These are phyloP conservation scores for Ustilago curta DNA, from an alignment of 1,284 basidiomycete species.

Conservation along the genomic window DNA sequence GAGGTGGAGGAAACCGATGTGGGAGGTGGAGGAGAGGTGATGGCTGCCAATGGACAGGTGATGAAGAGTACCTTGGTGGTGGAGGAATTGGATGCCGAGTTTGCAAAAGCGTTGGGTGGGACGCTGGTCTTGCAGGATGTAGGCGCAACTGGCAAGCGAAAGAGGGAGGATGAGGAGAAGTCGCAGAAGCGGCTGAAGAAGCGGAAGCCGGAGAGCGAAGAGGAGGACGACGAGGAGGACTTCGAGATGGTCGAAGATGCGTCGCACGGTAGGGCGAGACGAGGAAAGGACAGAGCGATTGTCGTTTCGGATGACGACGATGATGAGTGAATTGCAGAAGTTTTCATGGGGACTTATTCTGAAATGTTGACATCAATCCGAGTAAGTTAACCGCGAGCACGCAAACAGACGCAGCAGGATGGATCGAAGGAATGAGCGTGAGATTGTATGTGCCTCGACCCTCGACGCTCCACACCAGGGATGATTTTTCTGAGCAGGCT, in stretches of 20 bases:
- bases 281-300: not conserved
- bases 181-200: conserved; percentile 7
- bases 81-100: conserved; percentile 68
- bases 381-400: too few species aligned
- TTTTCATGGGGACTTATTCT: not conserved
- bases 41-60: conserved; percentile 20
- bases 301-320: conserved; percentile 17
- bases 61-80: conserved; percentile 69
- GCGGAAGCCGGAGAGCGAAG: conserved; percentile 16
- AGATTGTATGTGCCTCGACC: too few species aligned
- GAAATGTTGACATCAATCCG: not conserved
- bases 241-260: conserved; percentile 11
- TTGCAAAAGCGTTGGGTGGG: conserved; percentile 75
- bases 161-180: conserved; percentile 5
- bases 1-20: not conserved
- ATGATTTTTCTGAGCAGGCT: too few species aligned
- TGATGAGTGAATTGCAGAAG: conserved; percentile 3
- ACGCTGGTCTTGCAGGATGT: conserved; percentile 49
- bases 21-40: conserved; percentile 1
- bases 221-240: conserved; percentile 68
- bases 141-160: conserved; percentile 5
- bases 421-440: not conserved
- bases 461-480: too few species aligned
- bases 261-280: not conserved
- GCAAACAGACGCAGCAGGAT: not conserved